Evolutionary conservation across 164 flowering plant genomes (phyloP), one percentile per base, ranked within the genome.

Genomic region (Aristolochia californica): DNA sequence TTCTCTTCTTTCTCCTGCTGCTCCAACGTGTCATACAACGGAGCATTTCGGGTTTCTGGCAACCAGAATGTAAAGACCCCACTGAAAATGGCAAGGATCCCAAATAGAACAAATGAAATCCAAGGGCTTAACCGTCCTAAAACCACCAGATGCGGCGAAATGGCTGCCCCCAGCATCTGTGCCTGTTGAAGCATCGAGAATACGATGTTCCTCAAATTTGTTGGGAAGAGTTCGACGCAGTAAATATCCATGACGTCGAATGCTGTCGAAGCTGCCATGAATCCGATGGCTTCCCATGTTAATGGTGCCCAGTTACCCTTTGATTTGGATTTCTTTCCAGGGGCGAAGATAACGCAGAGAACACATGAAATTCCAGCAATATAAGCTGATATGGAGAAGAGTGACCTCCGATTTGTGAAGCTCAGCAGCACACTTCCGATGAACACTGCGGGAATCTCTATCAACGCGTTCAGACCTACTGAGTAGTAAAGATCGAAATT

Each of bases 371-470:
- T 59, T 13, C 87, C 91, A 0, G 82, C 77, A n/a, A 77, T 21
- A 55, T 23, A 73, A n/a, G 81, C 70, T 1, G 83, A 77, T 0
- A 22, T 2, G 0, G 79, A 77, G 64, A 75, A 60, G 0, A 78
- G 63, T 0, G 62, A 9, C 1, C 83, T 75, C 5, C 87, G 71
- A 20, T 72, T 65, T 18, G 62, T 65, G 70, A 66, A 72, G 63
- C 77, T 54, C 23, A 84, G 48, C 0, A 84, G 69, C 0, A 82
- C 56, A 48, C 77, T 67, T 1, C 83, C 84, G 0, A 80, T 12
- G 26, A 79, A 70, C 13, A 81, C 78, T 4, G 83, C 88, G 2
- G 91, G 88, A 23, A 85, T 76, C 59, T 83, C 88, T 78, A 77
- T 75, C 24, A 79, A 0, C 0, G 83, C 84, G 20, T 79, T 85